These are phyloP conservation scores for Perkinsus chesapeaki DNA, from an alignment of 169 alveolate genomes.

Conservation along the genomic window DNA sequence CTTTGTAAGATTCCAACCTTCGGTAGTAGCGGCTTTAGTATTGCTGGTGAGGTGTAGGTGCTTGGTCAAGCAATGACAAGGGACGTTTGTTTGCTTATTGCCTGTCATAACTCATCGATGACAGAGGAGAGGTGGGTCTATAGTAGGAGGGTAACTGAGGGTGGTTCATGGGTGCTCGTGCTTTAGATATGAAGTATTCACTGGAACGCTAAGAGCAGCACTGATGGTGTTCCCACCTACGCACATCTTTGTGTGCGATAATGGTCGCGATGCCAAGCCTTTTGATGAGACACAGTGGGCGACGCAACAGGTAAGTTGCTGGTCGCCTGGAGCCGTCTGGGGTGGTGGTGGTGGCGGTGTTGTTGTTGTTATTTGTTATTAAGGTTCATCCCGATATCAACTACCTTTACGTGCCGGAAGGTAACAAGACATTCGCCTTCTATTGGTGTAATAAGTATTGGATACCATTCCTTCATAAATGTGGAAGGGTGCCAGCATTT, in stretches of 20 bases:
- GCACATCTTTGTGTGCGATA: not conserved
- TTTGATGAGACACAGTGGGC: not conserved
- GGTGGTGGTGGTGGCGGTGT: not conserved
- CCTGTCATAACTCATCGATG: not conserved
- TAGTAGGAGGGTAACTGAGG: not conserved
- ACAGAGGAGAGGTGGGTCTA: not conserved
- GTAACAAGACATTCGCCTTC: not conserved
- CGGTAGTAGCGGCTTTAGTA: not conserved
- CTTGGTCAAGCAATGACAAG: not conserved
- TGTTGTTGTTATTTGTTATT: not conserved
- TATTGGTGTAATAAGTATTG: not conserved
- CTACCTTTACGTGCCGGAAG: not conserved
- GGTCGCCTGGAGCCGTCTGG: no score
- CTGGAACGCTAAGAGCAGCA: not conserved
- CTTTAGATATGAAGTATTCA: not conserved
- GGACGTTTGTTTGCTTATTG: not conserved
- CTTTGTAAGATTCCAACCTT: not conserved
- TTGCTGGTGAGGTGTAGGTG: not conserved
- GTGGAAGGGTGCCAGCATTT: not conserved
- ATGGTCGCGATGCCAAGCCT: not conserved
- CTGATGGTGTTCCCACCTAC: not conserved
- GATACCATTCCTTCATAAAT: not conserved
- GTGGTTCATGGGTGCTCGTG: not conserved
- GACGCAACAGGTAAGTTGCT: not conserved
- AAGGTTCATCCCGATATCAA: not conserved